Percentiles rank a stretch among this genome's conserved stretches.
These are phyloP conservation scores for Stagonosporopsis tanaceti DNA, from an alignment of 2,329 filamentous ascomycete genomes.

Conservation along the genomic window DNA sequence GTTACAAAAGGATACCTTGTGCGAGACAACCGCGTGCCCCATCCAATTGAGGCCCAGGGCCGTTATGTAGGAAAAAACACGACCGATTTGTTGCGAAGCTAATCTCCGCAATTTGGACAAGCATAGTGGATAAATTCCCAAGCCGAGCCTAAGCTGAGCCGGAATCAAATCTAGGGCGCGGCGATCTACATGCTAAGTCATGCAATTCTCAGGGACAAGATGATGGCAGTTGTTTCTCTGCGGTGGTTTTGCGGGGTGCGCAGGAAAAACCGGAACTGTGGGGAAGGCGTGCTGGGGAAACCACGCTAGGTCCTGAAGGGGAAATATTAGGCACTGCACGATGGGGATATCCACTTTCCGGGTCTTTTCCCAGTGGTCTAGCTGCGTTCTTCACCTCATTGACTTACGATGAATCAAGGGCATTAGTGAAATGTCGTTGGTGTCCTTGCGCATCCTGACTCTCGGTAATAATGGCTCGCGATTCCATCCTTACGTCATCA, in stretches of 20 bases:
- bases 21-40: neutral
- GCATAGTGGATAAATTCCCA: neutral
- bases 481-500: too few relatives aligned
- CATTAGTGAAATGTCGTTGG: too few relatives aligned
- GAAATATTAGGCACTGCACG: neutral
- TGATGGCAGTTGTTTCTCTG: neutral
- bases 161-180: too few relatives aligned
- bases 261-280: neutral
- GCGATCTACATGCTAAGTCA: too few relatives aligned
- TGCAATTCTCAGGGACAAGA: neutral
- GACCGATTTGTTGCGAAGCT: neutral
- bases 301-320: neutral
- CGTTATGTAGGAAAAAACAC: neutral
- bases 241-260: neutral
- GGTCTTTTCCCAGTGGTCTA: too few relatives aligned
- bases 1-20: neutral
- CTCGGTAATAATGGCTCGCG: too few relatives aligned
- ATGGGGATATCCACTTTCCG: too few relatives aligned
- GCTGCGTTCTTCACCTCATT: too few relatives aligned
- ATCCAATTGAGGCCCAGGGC: neutral
- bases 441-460: too few relatives aligned
- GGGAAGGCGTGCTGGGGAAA: neutral
- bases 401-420: too few relatives aligned
- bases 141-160: neutral
- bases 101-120: neutral